Percentiles rank a stretch among this genome's conserved stretches.
phyloP scores from a whole-genome alignment of 768 basidiomycete species.

The Hericium coralloides region DNA sequence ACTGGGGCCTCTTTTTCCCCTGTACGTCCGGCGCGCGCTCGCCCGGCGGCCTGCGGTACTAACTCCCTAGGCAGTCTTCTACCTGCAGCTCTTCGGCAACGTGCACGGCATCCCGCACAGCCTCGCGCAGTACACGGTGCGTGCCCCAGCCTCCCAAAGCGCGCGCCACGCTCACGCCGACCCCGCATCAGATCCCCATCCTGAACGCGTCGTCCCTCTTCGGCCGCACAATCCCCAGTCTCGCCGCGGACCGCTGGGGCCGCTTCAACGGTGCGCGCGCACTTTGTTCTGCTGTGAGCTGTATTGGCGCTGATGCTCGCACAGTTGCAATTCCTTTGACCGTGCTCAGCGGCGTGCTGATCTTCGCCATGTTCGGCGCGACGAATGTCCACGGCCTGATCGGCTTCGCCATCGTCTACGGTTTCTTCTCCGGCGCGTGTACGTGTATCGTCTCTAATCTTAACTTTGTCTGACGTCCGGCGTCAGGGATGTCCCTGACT shows the following conservation, averaged over 20 bases:
- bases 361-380: conserved; percentile 31
- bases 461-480: neutral
- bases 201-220: neutral
- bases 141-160: no score
- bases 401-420: conserved; percentile 36
- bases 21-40: neutral
- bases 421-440: conserved; percentile 39
- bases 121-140: neutral
- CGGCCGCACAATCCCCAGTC: neutral
- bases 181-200: neutral
- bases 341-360: conserved; percentile 16
- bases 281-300: neutral
- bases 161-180: neutral
- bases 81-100: neutral
- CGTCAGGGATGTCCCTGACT: conserved; percentile 15
- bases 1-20: conserved; percentile 1
- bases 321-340: neutral
- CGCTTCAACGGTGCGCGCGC: neutral
- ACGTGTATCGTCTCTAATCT: conserved; percentile 1
- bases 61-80: neutral
- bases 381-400: conserved; percentile 29
- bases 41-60: neutral
- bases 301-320: neutral
- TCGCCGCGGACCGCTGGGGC: neutral
- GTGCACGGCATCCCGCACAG: neutral